Evolutionary conservation across 495 filamentous ascomycete genomes (phyloP), one percentile per base, ranked within the genome.

Genomic region (Aspergillus funiculosus): DNA sequence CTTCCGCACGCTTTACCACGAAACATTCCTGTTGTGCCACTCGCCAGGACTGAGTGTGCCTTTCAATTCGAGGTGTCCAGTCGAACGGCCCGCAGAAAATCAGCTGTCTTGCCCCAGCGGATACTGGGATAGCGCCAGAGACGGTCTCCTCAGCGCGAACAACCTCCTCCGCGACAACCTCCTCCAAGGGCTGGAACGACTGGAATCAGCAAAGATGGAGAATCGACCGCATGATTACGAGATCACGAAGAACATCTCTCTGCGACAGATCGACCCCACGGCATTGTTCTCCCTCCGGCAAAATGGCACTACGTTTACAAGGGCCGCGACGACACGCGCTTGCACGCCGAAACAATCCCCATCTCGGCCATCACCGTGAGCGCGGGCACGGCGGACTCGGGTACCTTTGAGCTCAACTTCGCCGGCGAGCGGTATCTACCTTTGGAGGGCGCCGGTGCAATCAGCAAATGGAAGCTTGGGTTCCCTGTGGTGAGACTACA

Each of bases 101-200:
- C 20, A 36, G 8, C 32, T 36, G 32, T 17, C 14, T 5, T 17
- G 20, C 5, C 17, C 32, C 32, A 11, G 32, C 14, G 32, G 32
- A 5, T 59, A 56, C 29, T 64, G 53, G 59, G 54, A 68, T 20
- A 39, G 18, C 6, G 19, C 14, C 4, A 49, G 38, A 14, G 58
- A 63, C 27, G 64, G 67, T 0, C 52, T 67, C 17, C 46, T 68
- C 0, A 29, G 55, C 6, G 67, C 48, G 4, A 60, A 68, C 20
- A 17, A 28, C 4, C 37, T 65, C 2, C 28, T 35, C 15, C 28
- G 60, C 11, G 52, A 35, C 18, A n/a, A n/a, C n/a, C n/a, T n/a
- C n/a, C n/a, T n/a, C n/a, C n/a, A n/a, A n/a, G n/a, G n/a, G n/a
- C 46, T 70, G 5, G 46, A 58, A 18, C 39, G 29, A n/a, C 44